These are phyloP conservation scores for Lunularia cruciata DNA, from an alignment of 225 moss, liverwort and hornwort genomes.

Conservation along the genomic window DNA sequence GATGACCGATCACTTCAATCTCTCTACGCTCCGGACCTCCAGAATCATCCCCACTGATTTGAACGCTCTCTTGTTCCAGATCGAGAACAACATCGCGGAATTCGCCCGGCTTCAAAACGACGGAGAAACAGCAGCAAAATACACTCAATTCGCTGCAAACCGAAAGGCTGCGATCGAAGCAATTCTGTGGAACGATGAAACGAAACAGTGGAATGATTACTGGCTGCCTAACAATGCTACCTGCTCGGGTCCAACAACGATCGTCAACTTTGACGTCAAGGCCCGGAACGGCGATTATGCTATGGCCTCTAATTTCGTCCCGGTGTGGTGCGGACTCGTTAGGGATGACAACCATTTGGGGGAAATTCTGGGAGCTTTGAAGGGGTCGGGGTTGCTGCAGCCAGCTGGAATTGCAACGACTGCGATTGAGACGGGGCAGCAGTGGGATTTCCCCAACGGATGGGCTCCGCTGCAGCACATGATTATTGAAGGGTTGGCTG, in stretches of 20 bases:
- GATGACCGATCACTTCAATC: conserved; percentile 66
- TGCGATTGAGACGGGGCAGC: conserved; percentile 58
- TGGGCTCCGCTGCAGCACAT: conserved; percentile 96
- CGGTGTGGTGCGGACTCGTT: conserved; percentile 66
- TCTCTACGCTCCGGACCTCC: conserved; percentile 62
- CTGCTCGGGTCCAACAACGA: background rate
- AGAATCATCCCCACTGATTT: conserved; percentile 75
- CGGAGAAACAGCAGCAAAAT: conserved; percentile 24
- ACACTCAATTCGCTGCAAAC: conserved; percentile 43
- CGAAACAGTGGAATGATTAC: conserved; percentile 85
- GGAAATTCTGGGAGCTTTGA: conserved; percentile 55
- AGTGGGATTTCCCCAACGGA: conserved; percentile 92
- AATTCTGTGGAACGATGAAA: conserved; percentile 66
- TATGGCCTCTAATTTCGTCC: conserved; percentile 76
- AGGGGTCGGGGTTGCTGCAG: conserved; percentile 58
- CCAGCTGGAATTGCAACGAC: conserved; percentile 76
- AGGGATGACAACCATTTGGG: conserved; percentile 27
- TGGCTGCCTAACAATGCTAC: conserved; percentile 56
- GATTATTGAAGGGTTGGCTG: conserved; percentile 70
- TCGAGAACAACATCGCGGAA: conserved; percentile 65
- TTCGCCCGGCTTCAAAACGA: conserved; percentile 56
- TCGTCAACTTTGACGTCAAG: conserved; percentile 17
- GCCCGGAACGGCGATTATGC: conserved; percentile 41
- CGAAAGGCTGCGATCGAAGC: conserved; percentile 61
- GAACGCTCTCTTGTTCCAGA: conserved; percentile 77